Conservation (phyloP, 2,329 filamentous ascomycete species). For the Calonectria crousiana region DNA sequence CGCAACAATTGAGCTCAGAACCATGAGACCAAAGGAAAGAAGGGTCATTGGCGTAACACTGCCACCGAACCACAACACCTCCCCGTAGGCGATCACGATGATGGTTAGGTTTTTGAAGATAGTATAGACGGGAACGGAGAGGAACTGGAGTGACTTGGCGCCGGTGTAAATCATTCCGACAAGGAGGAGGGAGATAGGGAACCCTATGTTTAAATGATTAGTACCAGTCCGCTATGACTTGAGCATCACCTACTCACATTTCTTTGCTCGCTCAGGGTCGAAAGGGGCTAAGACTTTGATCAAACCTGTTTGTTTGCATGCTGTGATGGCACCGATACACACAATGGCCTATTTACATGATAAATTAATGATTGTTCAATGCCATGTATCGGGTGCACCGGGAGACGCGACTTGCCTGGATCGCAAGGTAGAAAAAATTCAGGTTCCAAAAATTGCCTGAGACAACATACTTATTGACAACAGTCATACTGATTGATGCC, state of each 20-base stretch:
- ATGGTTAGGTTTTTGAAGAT: constrained; percentile 99
- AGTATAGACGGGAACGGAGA: constrained; percentile 98
- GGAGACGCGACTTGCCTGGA: constrained; percentile 77
- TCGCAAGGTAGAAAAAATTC: constrained; percentile 92
- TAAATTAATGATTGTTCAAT: constrained; percentile 11
- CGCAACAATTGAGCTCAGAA: constrained; percentile 91
- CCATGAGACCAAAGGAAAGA: constrained; percentile 96
- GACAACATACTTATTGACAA: constrained; percentile 99
- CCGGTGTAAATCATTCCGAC: constrained; percentile 99
- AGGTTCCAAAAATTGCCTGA: constrained; percentile 93
- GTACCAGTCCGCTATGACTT: not conserved
- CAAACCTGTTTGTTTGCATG: constrained; percentile 83
- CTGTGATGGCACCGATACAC: constrained; percentile 86
- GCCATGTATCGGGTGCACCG: not conserved
- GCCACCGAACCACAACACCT: constrained; percentile 98
- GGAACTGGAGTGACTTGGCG: constrained; percentile 94
- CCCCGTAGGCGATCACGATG: constrained; percentile 97
- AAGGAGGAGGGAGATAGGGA: constrained; percentile 93
- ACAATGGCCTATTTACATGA: constrained; percentile 77
- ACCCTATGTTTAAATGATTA: constrained; percentile 71
- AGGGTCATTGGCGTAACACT: constrained; percentile 88
- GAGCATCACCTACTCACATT: constrained; percentile 73
- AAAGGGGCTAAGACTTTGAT: constrained; percentile 87
- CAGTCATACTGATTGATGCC: constrained; percentile 98
- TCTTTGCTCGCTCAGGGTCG: constrained; percentile 88